Conservation (phyloP, 805 yeast species). For the Lachancea waltii region DNA sequence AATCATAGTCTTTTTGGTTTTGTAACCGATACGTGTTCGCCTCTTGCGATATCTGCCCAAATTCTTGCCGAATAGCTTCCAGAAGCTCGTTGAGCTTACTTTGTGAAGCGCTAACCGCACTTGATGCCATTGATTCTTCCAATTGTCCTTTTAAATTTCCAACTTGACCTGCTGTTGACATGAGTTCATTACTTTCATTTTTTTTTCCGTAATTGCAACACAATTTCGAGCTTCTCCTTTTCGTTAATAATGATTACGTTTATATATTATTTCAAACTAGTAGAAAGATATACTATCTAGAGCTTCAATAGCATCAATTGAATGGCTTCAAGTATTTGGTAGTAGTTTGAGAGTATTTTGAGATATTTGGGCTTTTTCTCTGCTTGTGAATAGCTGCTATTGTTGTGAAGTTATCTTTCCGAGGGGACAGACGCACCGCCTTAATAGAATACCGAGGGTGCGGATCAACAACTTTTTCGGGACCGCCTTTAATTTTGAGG, state of each 20-base stretch:
- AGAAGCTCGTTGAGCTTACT: slow-evolving; percentile 64
- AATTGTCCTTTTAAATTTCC: background rate
- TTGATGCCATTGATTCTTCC: slow-evolving; percentile 11
- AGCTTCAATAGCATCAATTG: too few species aligned
- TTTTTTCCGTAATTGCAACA: background rate
- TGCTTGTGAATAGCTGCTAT: too few species aligned
- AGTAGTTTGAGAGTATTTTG: too few species aligned
- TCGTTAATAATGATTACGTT: too few species aligned
- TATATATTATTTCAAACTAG: too few species aligned
- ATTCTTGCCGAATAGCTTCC: slow-evolving; percentile 89
- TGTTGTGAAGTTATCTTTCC: too few species aligned
- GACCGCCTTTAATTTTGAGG: background rate
- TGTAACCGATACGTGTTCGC: slow-evolving; percentile 81
- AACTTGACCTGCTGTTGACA: background rate
- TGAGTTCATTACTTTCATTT: background rate
- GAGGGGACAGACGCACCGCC: too few species aligned
- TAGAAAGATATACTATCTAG: too few species aligned
- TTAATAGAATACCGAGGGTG: background rate
- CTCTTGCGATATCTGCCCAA: slow-evolving; percentile 75
- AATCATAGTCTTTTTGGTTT: slow-evolving; percentile 80
- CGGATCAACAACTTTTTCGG: background rate
- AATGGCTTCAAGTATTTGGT: too few species aligned
- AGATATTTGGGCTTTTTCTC: too few species aligned
- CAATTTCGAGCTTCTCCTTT: background rate
- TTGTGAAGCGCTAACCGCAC: slow-evolving; percentile 23